Evolutionary conservation across 108 stramenopile species (phyloP).

Genomic region (Skeletonema menzelii): DNA sequence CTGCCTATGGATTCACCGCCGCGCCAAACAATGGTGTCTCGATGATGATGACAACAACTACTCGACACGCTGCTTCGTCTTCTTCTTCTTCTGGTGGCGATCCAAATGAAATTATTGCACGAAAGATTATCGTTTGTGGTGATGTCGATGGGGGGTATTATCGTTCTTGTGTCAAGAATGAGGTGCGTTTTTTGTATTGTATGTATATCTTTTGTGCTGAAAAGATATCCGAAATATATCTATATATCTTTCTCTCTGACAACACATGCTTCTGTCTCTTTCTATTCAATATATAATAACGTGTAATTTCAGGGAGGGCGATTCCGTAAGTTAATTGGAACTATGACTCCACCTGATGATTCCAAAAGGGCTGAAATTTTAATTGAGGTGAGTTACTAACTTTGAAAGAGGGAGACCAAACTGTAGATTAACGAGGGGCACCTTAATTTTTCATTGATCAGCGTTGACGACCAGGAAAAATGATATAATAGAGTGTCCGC

Average conservation of each 20-base stretch:
- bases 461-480: no score
- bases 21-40: no score
- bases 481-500: no score
- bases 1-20: not conserved
- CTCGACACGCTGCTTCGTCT: not conserved
- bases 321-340: slow-evolving; percentile 77
- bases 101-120: slow-evolving; percentile 58
- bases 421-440: not conserved
- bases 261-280: not conserved
- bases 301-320: slow-evolving; percentile 49
- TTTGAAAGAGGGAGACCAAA: not conserved
- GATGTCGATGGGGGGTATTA: slow-evolving; percentile 85
- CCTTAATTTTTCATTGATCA: not conserved
- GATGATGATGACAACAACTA: no score
- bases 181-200: slow-evolving; percentile 36
- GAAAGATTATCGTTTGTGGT: slow-evolving; percentile 68
- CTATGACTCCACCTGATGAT: slow-evolving; percentile 80
- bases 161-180: slow-evolving; percentile 79
- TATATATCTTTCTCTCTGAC: not conserved
- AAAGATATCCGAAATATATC: no score
- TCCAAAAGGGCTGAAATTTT: slow-evolving; percentile 64
- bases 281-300: no score
- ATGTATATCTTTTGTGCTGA: no score
- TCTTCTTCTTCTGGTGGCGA: slow-evolving; percentile 4
- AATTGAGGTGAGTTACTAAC: slow-evolving; percentile 63